A percentile compares a stretch with the other conserved stretches of the same genome.
These are phyloP conservation scores for Camelina hispida DNA, from an alignment of 345 rosid species.

Conservation along the genomic window DNA sequence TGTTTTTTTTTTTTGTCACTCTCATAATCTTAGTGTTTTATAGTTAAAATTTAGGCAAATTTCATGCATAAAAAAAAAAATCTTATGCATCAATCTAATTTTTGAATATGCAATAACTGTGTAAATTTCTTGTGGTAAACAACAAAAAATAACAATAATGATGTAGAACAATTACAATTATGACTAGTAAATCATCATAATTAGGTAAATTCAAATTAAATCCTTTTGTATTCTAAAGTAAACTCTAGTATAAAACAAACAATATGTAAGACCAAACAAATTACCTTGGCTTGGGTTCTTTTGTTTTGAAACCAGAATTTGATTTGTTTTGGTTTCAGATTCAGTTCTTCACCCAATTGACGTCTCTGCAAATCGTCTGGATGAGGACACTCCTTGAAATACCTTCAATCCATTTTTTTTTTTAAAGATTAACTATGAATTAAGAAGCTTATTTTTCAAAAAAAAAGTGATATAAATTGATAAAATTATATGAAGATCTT, in stretches of 20 bases:
- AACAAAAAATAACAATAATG: not conserved
- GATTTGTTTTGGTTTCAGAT: slow-evolving; percentile 61
- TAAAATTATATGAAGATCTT: slow-evolving; percentile 6
- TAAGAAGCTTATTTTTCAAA: not conserved
- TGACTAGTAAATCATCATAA: not conserved
- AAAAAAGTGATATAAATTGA: not conserved
- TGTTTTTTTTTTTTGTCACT: no score
- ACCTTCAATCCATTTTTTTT: slow-evolving; percentile 45
- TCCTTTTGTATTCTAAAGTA: not conserved
- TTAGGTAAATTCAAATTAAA: not conserved
- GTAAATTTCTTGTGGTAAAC: not conserved
- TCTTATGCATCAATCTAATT: not conserved
- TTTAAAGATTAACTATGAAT: not conserved
- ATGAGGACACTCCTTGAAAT: slow-evolving; percentile 73
- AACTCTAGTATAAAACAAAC: not conserved
- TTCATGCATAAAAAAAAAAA: not conserved
- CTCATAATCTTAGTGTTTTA: no score
- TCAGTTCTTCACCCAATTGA: slow-evolving; percentile 57
- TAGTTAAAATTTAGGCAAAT: no score
- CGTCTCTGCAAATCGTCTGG: slow-evolving; percentile 73
- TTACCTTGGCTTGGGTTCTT: slow-evolving; percentile 75
- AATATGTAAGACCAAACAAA: not conserved
- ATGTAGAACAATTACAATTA: not conserved
- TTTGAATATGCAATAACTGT: not conserved
- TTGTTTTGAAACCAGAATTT: slow-evolving; percentile 92